A percentile compares a stretch with the other conserved stretches of the same genome.
These are phyloP conservation scores for Crucihimalaya himalaica DNA, from an alignment of 345 rosid genomes.

Conservation along the genomic window DNA sequence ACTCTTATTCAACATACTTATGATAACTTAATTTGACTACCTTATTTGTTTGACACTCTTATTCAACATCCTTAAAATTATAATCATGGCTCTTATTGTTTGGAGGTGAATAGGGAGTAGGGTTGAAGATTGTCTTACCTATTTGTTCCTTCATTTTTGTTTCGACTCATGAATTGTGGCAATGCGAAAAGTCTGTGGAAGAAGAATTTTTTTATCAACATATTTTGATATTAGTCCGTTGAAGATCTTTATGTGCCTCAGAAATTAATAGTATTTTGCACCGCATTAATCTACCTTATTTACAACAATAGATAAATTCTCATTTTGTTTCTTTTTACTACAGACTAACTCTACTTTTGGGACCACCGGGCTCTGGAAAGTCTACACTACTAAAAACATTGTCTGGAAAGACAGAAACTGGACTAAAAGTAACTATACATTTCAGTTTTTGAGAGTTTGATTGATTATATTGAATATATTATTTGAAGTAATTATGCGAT, in stretches of 20 bases:
- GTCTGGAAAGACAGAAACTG: slow-evolving; percentile 59
- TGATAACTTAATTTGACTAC: no score
- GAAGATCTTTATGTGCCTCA: neutral
- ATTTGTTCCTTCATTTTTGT: neutral
- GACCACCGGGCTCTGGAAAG: slow-evolving; percentile 92
- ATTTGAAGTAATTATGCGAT: neutral
- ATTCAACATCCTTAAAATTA: no score
- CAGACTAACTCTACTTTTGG: slow-evolving; percentile 74
- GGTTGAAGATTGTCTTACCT: no score
- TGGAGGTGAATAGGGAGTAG: no score
- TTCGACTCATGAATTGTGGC: no score
- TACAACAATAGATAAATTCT: neutral
- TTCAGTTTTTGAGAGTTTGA: neutral
- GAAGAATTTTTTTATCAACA: no score
- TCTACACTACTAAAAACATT: slow-evolving; percentile 70
- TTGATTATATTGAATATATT: neutral
- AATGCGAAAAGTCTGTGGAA: no score
- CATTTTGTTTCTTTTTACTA: neutral
- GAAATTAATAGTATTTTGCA: neutral
- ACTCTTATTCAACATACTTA: no score
- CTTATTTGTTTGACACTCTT: no score
- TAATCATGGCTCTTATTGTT: no score
- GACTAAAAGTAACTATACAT: slow-evolving; percentile 35
- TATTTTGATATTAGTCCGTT: neutral
- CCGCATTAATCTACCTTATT: neutral